Percentiles rank a stretch among this genome's conserved stretches.
Conservation (phyloP, 2,329 filamentous ascomycete species). For the Orbilia javanica region DNA sequence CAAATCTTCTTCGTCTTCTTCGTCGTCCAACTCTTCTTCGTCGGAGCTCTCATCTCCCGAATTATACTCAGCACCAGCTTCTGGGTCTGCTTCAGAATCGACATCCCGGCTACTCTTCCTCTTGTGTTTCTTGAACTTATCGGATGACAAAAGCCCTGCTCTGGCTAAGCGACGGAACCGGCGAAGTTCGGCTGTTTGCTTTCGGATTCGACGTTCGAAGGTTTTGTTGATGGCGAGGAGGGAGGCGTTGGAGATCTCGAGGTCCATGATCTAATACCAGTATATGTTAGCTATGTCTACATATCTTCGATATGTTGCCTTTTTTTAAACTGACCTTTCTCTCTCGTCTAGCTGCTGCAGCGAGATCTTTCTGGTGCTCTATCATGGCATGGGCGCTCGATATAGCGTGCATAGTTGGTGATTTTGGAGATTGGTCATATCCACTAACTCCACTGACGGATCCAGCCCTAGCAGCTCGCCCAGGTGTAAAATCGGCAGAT, state of each 20-base stretch:
- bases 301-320: neutral
- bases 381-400: slow-evolving; percentile 66
- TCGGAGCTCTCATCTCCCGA: slow-evolving; percentile 64
- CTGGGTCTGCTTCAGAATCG: slow-evolving; percentile 60
- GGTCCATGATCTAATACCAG: slow-evolving; percentile 72
- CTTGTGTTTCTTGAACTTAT: slow-evolving; percentile 32
- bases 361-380: slow-evolving; percentile 78
- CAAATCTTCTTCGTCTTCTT: slow-evolving; percentile 63
- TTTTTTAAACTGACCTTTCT: slow-evolving; percentile 81
- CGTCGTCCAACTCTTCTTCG: slow-evolving; percentile 67
- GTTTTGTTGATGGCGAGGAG: slow-evolving; percentile 94
- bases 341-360: slow-evolving; percentile 88
- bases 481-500: slow-evolving; percentile 41
- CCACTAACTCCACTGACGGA: slow-evolving; percentile 35
- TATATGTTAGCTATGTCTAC: slow-evolving; percentile 18
- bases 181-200: slow-evolving; percentile 88
- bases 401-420: slow-evolving; percentile 45
- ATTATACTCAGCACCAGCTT: slow-evolving; percentile 66
- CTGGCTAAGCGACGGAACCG: slow-evolving; percentile 87
- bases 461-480: slow-evolving; percentile 30
- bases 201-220: slow-evolving; percentile 88
- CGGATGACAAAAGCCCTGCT: slow-evolving; percentile 76
- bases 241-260: slow-evolving; percentile 96
- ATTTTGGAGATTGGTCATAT: slow-evolving; percentile 56
- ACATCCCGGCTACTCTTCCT: slow-evolving; percentile 61